Evolutionary conservation across 2,329 filamentous ascomycete species (phyloP).

Genomic region (Parastagonospora avenae): DNA sequence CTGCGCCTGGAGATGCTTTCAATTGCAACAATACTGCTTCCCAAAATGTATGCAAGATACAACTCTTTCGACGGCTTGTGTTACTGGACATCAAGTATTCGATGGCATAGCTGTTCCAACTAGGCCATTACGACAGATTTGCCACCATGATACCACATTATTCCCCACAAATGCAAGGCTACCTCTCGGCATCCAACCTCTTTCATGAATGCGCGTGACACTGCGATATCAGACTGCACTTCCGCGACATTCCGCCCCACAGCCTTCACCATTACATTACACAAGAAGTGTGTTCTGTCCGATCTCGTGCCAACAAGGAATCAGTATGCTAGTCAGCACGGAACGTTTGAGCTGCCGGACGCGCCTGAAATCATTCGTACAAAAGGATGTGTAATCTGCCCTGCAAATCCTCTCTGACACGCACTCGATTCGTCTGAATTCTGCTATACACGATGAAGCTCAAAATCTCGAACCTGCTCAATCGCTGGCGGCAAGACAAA

Average conservation of each 20-base stretch:
- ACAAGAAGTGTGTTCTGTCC: neutral
- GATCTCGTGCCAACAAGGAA: constrained; percentile 13
- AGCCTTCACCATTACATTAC: constrained; percentile 3
- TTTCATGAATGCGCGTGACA: constrained; percentile 1
- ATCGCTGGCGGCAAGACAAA: constrained; percentile 17
- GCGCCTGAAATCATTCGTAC: no score
- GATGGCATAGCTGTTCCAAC: no score
- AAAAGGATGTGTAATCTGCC: constrained; percentile 2
- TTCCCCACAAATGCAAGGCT: no score
- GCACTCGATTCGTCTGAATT: neutral
- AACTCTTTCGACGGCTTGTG: no score
- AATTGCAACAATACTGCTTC: no score
- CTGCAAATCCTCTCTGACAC: neutral
- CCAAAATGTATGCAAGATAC: no score
- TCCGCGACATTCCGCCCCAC: constrained; percentile 15
- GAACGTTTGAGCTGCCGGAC: neutral
- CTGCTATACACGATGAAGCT: constrained; percentile 4
- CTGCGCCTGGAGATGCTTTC: no score
- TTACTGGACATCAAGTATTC: no score
- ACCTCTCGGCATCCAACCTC: neutral
- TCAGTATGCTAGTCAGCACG: neutral
- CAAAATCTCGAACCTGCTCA: constrained; percentile 22
- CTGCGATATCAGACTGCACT: neutral
- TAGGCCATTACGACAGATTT: no score
- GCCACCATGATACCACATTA: no score